Evolutionary conservation across 2,329 filamentous ascomycete genomes (phyloP).

Genomic region (Verticillium tricorpus): DNA sequence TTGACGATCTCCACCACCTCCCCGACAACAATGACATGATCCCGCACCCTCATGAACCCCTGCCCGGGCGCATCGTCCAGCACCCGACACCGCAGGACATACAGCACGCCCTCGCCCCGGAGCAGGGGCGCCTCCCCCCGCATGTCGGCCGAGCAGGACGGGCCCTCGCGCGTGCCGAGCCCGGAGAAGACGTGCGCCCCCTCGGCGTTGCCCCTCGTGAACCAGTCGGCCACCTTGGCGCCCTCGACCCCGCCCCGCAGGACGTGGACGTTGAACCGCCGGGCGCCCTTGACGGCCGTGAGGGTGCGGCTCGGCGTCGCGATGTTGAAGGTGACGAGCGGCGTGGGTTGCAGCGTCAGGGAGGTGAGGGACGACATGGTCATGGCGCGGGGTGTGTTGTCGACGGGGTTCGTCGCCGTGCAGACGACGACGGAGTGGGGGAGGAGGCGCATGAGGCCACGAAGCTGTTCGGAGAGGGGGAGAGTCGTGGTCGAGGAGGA

Average conservation of each 20-base stretch:
- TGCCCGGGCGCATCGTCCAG: constrained; percentile 30
- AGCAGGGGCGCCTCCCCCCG: constrained; percentile 35
- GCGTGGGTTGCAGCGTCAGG: constrained; percentile 45
- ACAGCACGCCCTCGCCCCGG: constrained; percentile 46
- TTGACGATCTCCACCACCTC: constrained; percentile 43
- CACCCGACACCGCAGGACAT: constrained; percentile 39
- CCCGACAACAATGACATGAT: constrained; percentile 48
- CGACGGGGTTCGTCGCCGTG: constrained; percentile 35
- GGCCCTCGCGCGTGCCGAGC: constrained; percentile 19
- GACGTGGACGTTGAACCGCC: constrained; percentile 51
- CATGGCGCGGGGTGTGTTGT: constrained; percentile 40
- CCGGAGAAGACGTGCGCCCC: constrained; percentile 31
- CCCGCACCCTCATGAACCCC: constrained; percentile 42
- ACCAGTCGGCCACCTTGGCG: constrained; percentile 45
- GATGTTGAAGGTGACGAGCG: constrained; percentile 54
- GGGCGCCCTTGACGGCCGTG: constrained; percentile 39
- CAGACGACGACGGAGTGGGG: constrained; percentile 53
- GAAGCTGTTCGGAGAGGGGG: constrained; percentile 41
- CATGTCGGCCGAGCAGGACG: constrained; percentile 11
- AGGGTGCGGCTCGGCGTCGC: constrained; percentile 51
- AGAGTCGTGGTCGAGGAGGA: constrained; percentile 12
- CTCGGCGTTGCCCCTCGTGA: constrained; percentile 43
- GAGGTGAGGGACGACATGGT: constrained; percentile 59
- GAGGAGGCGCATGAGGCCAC: constrained; percentile 48
- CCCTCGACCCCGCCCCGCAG: constrained; percentile 42